Percentiles rank a stretch among this genome's conserved stretches.
Evolutionary conservation across 345 rosid genomes (phyloP).

Genomic region (Eucalyptus guilfoylei): DNA sequence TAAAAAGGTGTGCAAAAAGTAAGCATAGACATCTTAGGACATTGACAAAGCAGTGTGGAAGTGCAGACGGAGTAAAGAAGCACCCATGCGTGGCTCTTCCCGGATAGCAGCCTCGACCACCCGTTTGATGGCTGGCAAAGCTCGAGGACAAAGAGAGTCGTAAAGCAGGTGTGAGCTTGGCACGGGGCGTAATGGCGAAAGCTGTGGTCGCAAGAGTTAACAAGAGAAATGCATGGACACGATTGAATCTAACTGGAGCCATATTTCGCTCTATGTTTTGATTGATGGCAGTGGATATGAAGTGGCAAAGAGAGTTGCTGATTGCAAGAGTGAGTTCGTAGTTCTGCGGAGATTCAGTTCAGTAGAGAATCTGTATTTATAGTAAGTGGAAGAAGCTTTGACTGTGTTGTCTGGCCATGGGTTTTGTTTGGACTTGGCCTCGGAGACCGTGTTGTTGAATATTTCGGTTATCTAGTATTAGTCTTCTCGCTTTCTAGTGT

Average conservation of each 20-base stretch:
- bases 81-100: background rate
- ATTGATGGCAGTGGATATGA: too few species aligned
- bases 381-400: too few species aligned
- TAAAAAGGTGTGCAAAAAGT: background rate
- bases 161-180: too few species aligned
- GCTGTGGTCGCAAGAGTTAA: too few species aligned
- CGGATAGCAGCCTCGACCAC: background rate
- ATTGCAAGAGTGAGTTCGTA: background rate
- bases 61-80: background rate
- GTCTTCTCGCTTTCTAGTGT: background rate
- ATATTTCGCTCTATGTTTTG: too few species aligned
- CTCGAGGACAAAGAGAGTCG: background rate
- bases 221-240: too few species aligned
- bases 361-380: background rate
- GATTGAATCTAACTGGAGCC: too few species aligned
- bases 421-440: background rate
- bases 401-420: background rate
- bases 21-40: background rate
- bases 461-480: too few species aligned
- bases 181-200: too few species aligned
- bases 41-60: background rate
- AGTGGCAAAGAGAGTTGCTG: background rate
- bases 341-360: background rate
- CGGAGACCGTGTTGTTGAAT: background rate
- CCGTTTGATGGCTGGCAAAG: background rate